Base-by-base conservation (phyloP, 805 yeast species). In the Pichia paraexigua region DNA sequence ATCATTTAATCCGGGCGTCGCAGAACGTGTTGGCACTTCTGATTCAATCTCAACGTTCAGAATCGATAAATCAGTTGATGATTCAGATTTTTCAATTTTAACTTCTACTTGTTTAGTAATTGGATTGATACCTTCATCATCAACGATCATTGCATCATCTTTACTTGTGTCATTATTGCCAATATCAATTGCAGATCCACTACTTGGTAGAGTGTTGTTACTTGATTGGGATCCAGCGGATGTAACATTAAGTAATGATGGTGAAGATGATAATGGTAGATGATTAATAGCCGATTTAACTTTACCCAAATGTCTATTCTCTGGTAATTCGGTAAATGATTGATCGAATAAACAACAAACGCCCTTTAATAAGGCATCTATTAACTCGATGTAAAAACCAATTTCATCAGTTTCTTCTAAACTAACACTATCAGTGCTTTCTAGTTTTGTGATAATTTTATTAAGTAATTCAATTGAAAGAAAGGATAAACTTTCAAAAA, bases 321-420 rank as follows among this genome's bases (percentile, higher is more conserved):
- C 41, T 1, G 52, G n/a, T 10, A 53, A 52, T 5, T 54, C 48
- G 24, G 50, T 55, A 44, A 55, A 85, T 15, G 82, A 80, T 0
- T 95, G 87, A 62, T 89, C 96, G 59, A 87, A 79, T 39, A 90
- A 68, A 43, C 77, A 73, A 35, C 95, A 77, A 10, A 80, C 70
- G 25, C 97, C 96, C 42, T 91, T 79, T 5, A 85, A 57, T 30
- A 54, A 51, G 10, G 65, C 63, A 47, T 65, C 66, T 41, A 66
- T 32, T n/a, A 58, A 21, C 35, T 56, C 59, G 10, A 65, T 46
- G 45, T 59, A 58, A 40, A 56, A 61, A 12, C 59, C 51, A 9
- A 64, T 28, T 20, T 52, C 52, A 51, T 66, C 70, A 1, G 60
- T 41, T 11, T 55, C 53, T 10, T 57, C 63, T n/a, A 66, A 53